These are phyloP conservation scores for Penicillium salamii DNA, from an alignment of 495 filamentous ascomycete genomes.

Conservation along the genomic window DNA sequence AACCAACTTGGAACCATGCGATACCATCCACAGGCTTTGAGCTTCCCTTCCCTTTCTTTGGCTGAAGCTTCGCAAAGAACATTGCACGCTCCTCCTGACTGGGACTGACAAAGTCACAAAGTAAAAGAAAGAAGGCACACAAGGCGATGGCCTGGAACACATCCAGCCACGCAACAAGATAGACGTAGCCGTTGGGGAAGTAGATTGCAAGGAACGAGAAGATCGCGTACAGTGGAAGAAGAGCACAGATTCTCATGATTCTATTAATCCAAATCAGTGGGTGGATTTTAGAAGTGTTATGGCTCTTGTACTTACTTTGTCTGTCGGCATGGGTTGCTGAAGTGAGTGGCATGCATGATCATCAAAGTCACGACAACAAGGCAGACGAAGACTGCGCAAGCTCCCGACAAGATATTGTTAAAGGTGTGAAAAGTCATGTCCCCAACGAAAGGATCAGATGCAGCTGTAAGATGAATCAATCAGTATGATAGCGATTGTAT, in stretches of 20 bases:
- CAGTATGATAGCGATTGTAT: background rate
- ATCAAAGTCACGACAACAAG: conserved; percentile 20
- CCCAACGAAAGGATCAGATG: conserved; percentile 12
- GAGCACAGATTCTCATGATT: conserved; percentile 23
- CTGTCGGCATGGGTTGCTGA: conserved; percentile 30
- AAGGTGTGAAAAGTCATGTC: conserved; percentile 23
- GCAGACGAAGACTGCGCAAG: conserved; percentile 17
- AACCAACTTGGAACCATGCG: conserved; percentile 18
- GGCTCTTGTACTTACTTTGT: conserved; percentile 19
- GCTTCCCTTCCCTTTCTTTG: conserved; percentile 6
- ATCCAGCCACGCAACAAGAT: conserved; percentile 27
- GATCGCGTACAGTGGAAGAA: conserved; percentile 27
- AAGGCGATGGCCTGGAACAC: conserved; percentile 31
- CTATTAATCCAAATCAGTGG: conserved; percentile 4
- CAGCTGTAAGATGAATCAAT: background rate
- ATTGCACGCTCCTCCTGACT: conserved; percentile 15
- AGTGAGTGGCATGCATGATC: conserved; percentile 20
- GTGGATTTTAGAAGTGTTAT: background rate
- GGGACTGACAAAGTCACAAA: conserved; percentile 29
- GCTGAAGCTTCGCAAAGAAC: conserved; percentile 22
- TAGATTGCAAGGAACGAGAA: conserved; percentile 25
- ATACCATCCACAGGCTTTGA: conserved; percentile 14
- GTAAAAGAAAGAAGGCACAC: conserved; percentile 28
- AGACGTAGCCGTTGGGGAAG: conserved; percentile 26
- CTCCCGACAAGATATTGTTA: conserved; percentile 27